Conservation (phyloP, 208 protist species). For the Acanthamoeba comandoni region DNA sequence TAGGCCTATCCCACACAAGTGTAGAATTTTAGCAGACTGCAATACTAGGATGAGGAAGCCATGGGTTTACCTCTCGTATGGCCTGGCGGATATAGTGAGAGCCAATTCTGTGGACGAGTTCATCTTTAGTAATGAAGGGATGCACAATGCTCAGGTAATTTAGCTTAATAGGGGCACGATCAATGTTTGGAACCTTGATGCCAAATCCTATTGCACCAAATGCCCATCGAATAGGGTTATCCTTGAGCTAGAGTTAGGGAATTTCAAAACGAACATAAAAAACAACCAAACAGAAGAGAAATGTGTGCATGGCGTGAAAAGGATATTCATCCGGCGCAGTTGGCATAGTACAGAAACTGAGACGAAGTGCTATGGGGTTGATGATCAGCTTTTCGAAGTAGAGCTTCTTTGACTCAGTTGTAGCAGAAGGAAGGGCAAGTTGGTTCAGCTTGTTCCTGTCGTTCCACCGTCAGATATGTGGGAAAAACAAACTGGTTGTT, state of each 20-base stretch:
- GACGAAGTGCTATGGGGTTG: constrained; percentile 75
- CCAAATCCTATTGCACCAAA: constrained; percentile 66
- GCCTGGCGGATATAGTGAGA: constrained; percentile 79
- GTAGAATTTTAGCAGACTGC: not conserved
- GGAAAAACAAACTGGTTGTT: not conserved
- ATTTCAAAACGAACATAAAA: not conserved
- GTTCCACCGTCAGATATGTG: not conserved
- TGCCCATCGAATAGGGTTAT: constrained; percentile 58
- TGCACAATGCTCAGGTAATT: constrained; percentile 82
- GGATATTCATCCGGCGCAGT: not conserved
- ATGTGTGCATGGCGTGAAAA: not conserved
- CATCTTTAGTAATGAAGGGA: constrained; percentile 73
- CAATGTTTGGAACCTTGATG: constrained; percentile 82
- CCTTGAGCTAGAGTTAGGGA: not conserved
- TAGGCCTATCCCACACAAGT: constrained; percentile 76
- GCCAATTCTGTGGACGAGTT: constrained; percentile 75
- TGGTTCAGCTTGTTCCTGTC: not conserved
- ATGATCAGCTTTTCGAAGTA: constrained; percentile 79
- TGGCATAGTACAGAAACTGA: constrained; percentile 70
- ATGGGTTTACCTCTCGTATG: constrained; percentile 50
- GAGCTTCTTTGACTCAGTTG: constrained; percentile 63
- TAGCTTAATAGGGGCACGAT: constrained; percentile 80
- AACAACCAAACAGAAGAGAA: not conserved
- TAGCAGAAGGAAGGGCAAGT: constrained; percentile 14
- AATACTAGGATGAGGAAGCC: not conserved